phyloP scores from a whole-genome alignment of 2,329 filamentous ascomycete species.

The Colletotrichum sp. region DNA sequence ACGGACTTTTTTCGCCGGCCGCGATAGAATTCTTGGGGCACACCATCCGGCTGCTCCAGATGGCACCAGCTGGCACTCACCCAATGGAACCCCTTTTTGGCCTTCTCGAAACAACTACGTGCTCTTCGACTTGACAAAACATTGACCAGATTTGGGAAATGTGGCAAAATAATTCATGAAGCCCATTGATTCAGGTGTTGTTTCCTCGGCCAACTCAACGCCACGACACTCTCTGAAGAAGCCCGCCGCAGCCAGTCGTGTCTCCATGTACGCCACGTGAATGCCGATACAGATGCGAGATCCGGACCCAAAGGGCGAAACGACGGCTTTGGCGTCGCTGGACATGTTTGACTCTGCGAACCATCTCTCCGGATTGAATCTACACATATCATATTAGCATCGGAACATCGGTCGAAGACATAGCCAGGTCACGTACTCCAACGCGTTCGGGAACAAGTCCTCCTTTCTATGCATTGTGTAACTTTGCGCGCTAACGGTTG shows the following conservation, averaged over 20 bases:
- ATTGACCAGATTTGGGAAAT: neutral
- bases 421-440: slow-evolving; percentile 13
- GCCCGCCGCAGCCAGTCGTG: slow-evolving; percentile 53
- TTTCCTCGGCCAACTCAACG: too few species aligned
- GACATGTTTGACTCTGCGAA: slow-evolving; percentile 17
- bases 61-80: neutral
- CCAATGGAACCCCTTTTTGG: neutral
- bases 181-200: neutral
- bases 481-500: slow-evolving; percentile 44
- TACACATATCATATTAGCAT: neutral
- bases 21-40: neutral
- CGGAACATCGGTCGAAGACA: neutral
- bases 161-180: neutral
- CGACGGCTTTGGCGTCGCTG: slow-evolving; percentile 49
- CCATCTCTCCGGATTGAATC: neutral
- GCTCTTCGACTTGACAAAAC: neutral
- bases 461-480: slow-evolving; percentile 52
- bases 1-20: neutral
- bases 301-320: slow-evolving; percentile 58
- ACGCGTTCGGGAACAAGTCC: slow-evolving; percentile 43
- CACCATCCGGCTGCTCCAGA: neutral
- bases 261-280: slow-evolving; percentile 61
- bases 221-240: slow-evolving; percentile 57
- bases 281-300: slow-evolving; percentile 57
- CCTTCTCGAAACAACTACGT: neutral